Percentiles rank a stretch among this genome's conserved stretches.
phyloP scores from a whole-genome alignment of 2,329 filamentous ascomycete genomes.

The Davidsoniella australis region DNA sequence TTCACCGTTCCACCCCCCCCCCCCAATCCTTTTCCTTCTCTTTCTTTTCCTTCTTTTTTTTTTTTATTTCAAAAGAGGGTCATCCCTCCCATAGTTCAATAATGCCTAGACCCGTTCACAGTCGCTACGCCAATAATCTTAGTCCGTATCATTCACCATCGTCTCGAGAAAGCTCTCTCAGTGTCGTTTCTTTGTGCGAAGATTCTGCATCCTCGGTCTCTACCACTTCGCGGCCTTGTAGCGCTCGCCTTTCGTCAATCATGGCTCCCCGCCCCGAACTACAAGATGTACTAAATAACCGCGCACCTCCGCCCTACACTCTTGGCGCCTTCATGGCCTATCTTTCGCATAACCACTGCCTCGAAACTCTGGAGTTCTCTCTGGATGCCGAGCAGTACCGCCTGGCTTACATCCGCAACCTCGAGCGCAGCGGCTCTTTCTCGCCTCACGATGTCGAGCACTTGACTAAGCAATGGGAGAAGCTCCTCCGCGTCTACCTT shows the following conservation, averaged over 20 bases:
- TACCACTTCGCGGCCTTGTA: slow-evolving; percentile 30
- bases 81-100: not conserved
- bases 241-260: slow-evolving; percentile 29
- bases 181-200: slow-evolving; percentile 6
- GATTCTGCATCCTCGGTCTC: slow-evolving; percentile 6
- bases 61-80: not conserved
- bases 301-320: slow-evolving; percentile 75
- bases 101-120: slow-evolving; percentile 4
- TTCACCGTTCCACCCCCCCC: too few species aligned
- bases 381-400: slow-evolving; percentile 82
- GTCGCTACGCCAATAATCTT: not conserved
- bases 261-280: slow-evolving; percentile 29
- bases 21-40: too few species aligned
- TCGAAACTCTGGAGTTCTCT: slow-evolving; percentile 93
- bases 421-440: slow-evolving; percentile 17
- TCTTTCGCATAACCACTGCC: slow-evolving; percentile 87
- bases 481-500: slow-evolving; percentile 80
- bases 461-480: slow-evolving; percentile 68
- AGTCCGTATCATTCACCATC: not conserved
- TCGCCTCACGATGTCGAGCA: slow-evolving; percentile 38
- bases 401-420: slow-evolving; percentile 33
- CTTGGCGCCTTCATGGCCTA: slow-evolving; percentile 90
- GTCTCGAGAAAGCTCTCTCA: slow-evolving; percentile 5
- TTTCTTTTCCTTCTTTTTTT: not conserved
- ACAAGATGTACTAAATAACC: slow-evolving; percentile 77